These are phyloP conservation scores for Emiliania huxleyi DNA, from an alignment of 78 protist genomes.

Conservation along the genomic window DNA sequence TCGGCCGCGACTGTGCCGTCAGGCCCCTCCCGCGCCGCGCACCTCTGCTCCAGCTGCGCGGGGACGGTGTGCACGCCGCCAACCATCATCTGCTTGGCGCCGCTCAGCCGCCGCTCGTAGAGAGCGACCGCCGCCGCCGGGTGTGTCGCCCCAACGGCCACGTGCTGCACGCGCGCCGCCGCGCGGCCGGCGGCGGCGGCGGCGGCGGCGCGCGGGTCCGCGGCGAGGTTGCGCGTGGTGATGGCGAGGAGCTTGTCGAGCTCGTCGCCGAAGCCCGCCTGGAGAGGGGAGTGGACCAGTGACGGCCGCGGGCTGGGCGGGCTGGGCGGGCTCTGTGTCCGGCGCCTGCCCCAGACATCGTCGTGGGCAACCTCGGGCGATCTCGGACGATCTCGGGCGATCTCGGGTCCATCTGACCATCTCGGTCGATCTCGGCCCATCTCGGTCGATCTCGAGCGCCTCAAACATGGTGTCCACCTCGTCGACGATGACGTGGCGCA, in stretches of 20 bases:
- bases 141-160: constrained; percentile 26
- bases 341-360: too few relatives aligned
- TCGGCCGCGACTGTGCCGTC: background rate
- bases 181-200: background rate
- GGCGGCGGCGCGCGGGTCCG: background rate
- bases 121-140: background rate
- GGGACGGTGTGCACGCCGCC: background rate
- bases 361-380: too few relatives aligned
- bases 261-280: constrained; percentile 64
- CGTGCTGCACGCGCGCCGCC: background rate
- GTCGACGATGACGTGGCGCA: constrained; percentile 57
- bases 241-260: constrained; percentile 1
- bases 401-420: too few relatives aligned
- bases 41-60: background rate
- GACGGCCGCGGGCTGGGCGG: too few relatives aligned
- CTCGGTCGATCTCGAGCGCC: too few relatives aligned
- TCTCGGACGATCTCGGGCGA: too few relatives aligned
- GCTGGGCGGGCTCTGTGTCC: too few relatives aligned
- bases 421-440: too few relatives aligned
- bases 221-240: background rate
- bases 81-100: background rate
- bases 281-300: too few relatives aligned
- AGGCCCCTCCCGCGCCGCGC: background rate
- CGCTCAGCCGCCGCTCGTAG: background rate
- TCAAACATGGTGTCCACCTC: constrained; percentile 77